Conservation (phyloP, 1,284 basidiomycete genomes). For the Pyrrhoderma lamaoense region DNA sequence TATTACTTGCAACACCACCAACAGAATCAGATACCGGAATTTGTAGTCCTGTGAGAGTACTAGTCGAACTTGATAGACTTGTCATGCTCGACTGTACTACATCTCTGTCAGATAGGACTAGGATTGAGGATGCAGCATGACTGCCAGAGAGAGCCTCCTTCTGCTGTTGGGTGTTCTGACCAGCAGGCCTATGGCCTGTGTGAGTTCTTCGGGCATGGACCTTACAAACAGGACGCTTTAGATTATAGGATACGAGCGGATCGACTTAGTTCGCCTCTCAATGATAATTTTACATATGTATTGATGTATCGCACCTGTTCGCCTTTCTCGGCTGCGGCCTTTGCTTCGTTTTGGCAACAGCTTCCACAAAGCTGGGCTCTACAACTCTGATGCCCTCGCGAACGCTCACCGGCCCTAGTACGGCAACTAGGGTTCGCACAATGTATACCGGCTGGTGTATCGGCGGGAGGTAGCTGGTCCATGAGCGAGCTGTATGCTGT, state of each 20-base stretch:
- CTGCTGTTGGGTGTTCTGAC: conserved; percentile 4
- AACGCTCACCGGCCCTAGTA: conserved; percentile 17
- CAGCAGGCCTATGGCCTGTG: conserved; percentile 14
- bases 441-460: conserved; percentile 16
- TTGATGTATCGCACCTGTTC: conserved; percentile 3
- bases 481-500: too few relatives aligned
- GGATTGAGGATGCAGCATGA: neutral
- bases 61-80: neutral
- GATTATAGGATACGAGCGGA: too few relatives aligned
- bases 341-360: conserved; percentile 16
- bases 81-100: neutral
- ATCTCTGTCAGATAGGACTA: neutral
- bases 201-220: conserved; percentile 17
- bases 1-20: too few relatives aligned
- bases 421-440: conserved; percentile 17
- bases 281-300: too few relatives aligned
- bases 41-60: neutral
- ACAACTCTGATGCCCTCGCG: conserved; percentile 18
- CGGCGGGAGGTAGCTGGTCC: neutral
- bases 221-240: conserved; percentile 15
- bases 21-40: neutral
- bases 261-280: too few relatives aligned
- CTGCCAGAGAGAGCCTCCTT: neutral
- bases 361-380: conserved; percentile 16
- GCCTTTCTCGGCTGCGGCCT: conserved; percentile 15